Conservation (phyloP, 1,284 basidiomycete genomes). For the Irpex lacteus region DNA sequence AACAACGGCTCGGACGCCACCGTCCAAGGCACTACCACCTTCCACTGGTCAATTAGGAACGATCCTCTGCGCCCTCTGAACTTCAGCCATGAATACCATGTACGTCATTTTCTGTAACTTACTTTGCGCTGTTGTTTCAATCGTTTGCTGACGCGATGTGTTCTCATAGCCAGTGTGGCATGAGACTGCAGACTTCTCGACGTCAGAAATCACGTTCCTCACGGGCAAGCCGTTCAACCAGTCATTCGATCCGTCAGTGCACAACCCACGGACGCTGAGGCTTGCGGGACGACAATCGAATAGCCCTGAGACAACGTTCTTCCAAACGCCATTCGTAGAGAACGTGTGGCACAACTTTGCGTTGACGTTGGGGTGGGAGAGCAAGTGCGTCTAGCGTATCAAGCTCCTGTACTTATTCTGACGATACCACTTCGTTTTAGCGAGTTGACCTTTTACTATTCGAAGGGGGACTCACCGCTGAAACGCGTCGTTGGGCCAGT, state of each 20-base stretch:
- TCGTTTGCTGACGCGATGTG: not conserved
- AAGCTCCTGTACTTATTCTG: no score
- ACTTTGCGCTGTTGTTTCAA: not conserved
- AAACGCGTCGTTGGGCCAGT: not conserved
- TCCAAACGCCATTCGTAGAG: not conserved
- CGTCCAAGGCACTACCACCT: not conserved
- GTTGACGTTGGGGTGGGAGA: not conserved
- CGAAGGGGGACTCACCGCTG: not conserved
- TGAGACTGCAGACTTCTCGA: not conserved
- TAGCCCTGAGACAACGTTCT: constrained; percentile 1
- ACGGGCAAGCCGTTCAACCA: constrained; percentile 1
- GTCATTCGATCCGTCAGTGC: not conserved
- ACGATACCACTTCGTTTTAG: not conserved
- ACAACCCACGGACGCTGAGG: not conserved
- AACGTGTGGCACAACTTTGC: constrained; percentile 2
- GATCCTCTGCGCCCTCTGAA: not conserved
- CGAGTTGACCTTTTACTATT: not conserved
- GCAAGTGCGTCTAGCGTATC: constrained; percentile 2
- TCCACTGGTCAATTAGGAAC: constrained; percentile 1
- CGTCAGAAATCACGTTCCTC: not conserved
- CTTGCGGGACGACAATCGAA: not conserved
- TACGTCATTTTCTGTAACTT: not conserved
- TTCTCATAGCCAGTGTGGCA: not conserved
- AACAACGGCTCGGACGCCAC: constrained; percentile 1
- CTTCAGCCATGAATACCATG: not conserved